These are phyloP conservation scores for Hura crepitans DNA, from an alignment of 441 rosid genomes.

Conservation along the genomic window DNA sequence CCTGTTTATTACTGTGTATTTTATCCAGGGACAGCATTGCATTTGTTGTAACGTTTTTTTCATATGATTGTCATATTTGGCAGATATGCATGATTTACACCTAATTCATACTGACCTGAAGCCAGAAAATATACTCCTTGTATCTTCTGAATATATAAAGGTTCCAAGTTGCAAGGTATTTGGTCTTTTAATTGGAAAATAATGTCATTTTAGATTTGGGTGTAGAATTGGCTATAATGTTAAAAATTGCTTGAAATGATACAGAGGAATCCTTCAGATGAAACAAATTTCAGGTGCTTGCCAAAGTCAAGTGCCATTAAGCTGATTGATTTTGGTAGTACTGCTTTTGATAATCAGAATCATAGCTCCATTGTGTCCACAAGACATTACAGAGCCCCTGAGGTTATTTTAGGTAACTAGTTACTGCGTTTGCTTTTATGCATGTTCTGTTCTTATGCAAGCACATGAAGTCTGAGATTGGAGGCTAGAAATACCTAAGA, in stretches of 20 bases:
- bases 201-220: conserved; percentile 31
- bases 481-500: not conserved
- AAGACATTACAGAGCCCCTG: conserved; percentile 90
- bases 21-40: conserved; percentile 20
- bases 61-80: conserved; percentile 28
- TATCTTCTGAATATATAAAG: conserved; percentile 64
- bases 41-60: conserved; percentile 24
- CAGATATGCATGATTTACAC: conserved; percentile 84
- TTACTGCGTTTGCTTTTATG: conserved; percentile 22
- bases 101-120: conserved; percentile 87
- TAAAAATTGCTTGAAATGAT: conserved; percentile 41
- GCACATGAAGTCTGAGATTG: conserved; percentile 6
- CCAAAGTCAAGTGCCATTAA: conserved; percentile 94
- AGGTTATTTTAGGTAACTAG: conserved; percentile 70
- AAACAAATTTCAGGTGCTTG: conserved; percentile 62
- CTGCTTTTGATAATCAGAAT: conserved; percentile 64
- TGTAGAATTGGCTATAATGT: conserved; percentile 25
- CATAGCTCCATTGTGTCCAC: conserved; percentile 82
- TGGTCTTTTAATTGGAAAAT: conserved; percentile 30
- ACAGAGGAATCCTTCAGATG: conserved; percentile 69
- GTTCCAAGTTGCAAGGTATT: conserved; percentile 68
- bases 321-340: conserved; percentile 93
- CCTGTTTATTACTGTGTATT: conserved; percentile 30
- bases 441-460: conserved; percentile 14
- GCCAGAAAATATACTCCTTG: conserved; percentile 89